Evolutionary conservation across 805 yeast species (phyloP).

Genomic region (Candida parachauliodes): DNA sequence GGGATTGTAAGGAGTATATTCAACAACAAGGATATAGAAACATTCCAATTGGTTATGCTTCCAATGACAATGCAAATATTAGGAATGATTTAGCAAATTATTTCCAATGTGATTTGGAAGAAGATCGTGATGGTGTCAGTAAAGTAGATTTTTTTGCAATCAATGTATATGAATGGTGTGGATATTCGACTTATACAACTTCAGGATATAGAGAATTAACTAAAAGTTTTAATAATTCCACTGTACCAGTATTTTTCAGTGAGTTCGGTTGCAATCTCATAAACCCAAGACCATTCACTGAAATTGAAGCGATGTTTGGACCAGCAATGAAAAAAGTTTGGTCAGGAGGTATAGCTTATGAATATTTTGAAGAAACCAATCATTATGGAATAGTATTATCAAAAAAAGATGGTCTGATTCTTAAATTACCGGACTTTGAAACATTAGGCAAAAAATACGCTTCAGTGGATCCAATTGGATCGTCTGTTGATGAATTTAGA

Average conservation of each 20-base stretch:
- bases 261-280: slow-evolving; percentile 37
- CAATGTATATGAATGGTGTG: slow-evolving; percentile 43
- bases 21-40: slow-evolving; percentile 22
- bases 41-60: slow-evolving; percentile 41
- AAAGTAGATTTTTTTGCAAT: slow-evolving; percentile 33
- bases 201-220: slow-evolving; percentile 38
- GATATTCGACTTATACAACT: slow-evolving; percentile 32
- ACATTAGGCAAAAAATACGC: slow-evolving; percentile 22
- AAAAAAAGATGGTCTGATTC: slow-evolving; percentile 21
- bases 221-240: slow-evolving; percentile 22
- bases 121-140: neutral
- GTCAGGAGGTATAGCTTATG: slow-evolving; percentile 39
- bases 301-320: slow-evolving; percentile 33
- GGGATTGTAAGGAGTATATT: slow-evolving; percentile 31
- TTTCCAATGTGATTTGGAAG: slow-evolving; percentile 26
- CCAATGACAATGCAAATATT: slow-evolving; percentile 33
- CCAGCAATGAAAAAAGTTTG: slow-evolving; percentile 31
- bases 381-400: slow-evolving; percentile 34
- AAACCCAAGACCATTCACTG: slow-evolving; percentile 38
- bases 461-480: slow-evolving; percentile 19
- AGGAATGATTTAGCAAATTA: slow-evolving; percentile 26
- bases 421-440: slow-evolving; percentile 27
- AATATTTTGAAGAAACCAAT: slow-evolving; percentile 33
- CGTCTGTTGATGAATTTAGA: slow-evolving; percentile 6
- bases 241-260: slow-evolving; percentile 37